phyloP scores from a whole-genome alignment of 345 rosid species.

The Aquilaria sinensis region DNA sequence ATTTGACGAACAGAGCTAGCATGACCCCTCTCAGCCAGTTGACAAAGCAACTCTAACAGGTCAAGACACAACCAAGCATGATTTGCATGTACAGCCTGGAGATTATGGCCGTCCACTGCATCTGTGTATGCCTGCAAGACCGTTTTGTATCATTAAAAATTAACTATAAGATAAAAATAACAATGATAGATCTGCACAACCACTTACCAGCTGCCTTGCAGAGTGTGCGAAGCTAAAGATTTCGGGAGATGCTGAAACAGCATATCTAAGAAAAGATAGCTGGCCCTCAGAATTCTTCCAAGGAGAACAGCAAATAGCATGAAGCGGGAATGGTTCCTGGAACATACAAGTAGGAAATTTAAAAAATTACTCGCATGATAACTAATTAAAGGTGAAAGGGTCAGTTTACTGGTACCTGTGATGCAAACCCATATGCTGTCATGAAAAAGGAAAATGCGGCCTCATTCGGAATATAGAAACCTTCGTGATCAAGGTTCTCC shows the following conservation, averaged over 20 bases:
- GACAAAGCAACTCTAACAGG: conserved; percentile 77
- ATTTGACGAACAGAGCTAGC: conserved; percentile 50
- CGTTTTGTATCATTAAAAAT: conserved; percentile 9
- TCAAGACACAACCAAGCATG: conserved; percentile 93
- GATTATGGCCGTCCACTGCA: conserved; percentile 55
- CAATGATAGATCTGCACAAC: conserved; percentile 9
- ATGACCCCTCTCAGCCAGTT: conserved; percentile 89
- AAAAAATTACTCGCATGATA: not conserved
- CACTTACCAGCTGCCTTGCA: conserved; percentile 75
- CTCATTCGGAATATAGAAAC: conserved; percentile 72
- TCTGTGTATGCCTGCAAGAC: conserved; percentile 61
- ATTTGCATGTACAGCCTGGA: conserved; percentile 65
- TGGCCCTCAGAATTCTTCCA: conserved; percentile 95
- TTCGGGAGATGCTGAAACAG: conserved; percentile 73
- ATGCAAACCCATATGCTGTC: conserved; percentile 71
- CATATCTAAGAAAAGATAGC: conserved; percentile 78
- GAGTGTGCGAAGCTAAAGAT: conserved; percentile 85
- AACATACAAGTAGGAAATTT: conserved; percentile 17
- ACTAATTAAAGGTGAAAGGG: not conserved
- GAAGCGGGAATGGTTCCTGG: conserved; percentile 93
- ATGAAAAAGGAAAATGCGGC: conserved; percentile 80
- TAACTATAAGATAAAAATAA: conserved; percentile 9
- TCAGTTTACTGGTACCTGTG: conserved; percentile 45
- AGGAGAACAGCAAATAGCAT: conserved; percentile 64
- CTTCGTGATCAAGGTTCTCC: conserved; percentile 83